phyloP scores from a whole-genome alignment of 2,329 filamentous ascomycete species.

The Atkinsonella texensis region DNA sequence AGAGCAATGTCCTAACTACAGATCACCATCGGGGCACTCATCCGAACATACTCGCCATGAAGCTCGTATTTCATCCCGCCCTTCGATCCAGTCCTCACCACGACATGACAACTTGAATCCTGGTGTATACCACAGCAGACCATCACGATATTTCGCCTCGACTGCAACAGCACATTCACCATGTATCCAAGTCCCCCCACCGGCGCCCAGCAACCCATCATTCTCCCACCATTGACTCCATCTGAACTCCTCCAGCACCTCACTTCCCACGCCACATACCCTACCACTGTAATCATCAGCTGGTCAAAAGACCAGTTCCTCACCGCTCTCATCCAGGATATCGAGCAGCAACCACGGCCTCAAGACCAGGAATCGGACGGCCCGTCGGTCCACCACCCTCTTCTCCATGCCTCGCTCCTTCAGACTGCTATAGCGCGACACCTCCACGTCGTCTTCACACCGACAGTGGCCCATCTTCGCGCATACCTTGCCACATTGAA shows the following conservation, averaged over 20 bases:
- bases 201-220: conserved; percentile 20
- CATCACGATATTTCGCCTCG: not conserved
- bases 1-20: no score
- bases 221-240: conserved; percentile 41
- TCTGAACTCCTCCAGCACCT: conserved; percentile 54
- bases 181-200: not conserved
- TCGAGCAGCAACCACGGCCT: conserved; percentile 19
- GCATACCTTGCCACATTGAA: conserved; percentile 56
- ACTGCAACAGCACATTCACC: not conserved
- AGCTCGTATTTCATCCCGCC: no score
- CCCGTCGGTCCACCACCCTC: conserved; percentile 10
- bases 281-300: conserved; percentile 62
- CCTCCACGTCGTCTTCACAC: conserved; percentile 59
- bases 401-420: conserved; percentile 54
- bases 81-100: no score
- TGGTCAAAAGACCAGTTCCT: conserved; percentile 54
- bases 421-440: conserved; percentile 57
- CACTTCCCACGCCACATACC: conserved; percentile 40
- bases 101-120: not conserved
- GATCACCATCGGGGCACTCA: no score
- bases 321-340: conserved; percentile 38
- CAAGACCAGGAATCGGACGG: not conserved
- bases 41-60: no score
- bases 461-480: conserved; percentile 65
- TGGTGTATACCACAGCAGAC: not conserved